Percentiles rank a stretch among this genome's conserved stretches.
phyloP scores from a whole-genome alignment of 2,329 filamentous ascomycete genomes.

The Hypocreales sp. region DNA sequence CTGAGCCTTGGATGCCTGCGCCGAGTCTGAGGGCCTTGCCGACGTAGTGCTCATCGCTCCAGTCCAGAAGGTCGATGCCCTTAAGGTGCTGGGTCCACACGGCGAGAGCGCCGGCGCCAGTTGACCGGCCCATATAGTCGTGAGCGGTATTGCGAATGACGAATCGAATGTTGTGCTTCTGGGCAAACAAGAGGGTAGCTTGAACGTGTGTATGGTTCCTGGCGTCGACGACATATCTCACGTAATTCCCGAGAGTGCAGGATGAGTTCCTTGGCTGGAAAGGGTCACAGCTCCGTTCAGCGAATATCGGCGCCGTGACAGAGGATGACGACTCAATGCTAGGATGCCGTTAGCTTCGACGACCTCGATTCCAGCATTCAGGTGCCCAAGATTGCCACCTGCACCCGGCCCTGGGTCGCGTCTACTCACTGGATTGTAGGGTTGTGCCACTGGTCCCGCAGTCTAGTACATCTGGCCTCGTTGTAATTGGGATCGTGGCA shows the following conservation, averaged over 20 bases:
- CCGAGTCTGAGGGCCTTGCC: conserved; percentile 38
- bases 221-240: conserved; percentile 16
- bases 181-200: conserved; percentile 14
- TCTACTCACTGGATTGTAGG: conserved; percentile 27
- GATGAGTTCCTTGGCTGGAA: conserved; percentile 18
- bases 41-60: conserved; percentile 25
- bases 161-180: conserved; percentile 27
- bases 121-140: conserved; percentile 40
- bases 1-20: conserved; percentile 35
- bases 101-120: conserved; percentile 29
- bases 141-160: conserved; percentile 37
- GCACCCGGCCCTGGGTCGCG: not conserved
- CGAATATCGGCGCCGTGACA: conserved; percentile 16
- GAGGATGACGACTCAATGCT: conserved; percentile 3
- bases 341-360: not conserved
- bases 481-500: conserved; percentile 37
- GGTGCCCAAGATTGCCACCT: not conserved
- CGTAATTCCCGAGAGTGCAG: conserved; percentile 24
- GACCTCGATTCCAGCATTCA: not conserved
- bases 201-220: not conserved
- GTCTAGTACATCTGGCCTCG: conserved; percentile 21
- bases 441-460: conserved; percentile 26
- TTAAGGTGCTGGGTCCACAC: conserved; percentile 27
- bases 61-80: conserved; percentile 22
- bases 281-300: conserved; percentile 15